Conservation (phyloP, 805 yeast genomes). For the Wickerhamiella musiphila region DNA sequence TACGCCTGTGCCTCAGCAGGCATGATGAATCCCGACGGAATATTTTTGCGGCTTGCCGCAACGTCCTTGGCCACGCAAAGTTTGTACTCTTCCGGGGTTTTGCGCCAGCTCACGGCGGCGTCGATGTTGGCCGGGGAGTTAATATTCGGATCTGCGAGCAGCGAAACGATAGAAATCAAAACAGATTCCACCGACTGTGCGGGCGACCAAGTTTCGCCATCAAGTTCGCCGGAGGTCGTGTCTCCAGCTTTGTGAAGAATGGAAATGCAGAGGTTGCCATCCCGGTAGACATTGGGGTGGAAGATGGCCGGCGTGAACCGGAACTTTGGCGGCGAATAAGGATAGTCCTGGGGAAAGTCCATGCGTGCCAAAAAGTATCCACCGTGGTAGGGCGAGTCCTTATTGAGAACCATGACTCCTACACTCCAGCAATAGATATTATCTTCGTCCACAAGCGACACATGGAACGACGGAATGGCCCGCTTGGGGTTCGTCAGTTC, state of each 20-base stretch:
- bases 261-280: slow-evolving; percentile 84
- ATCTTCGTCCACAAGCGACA: slow-evolving; percentile 34
- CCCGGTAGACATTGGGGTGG: slow-evolving; percentile 90
- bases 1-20: slow-evolving; percentile 49
- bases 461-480: slow-evolving; percentile 56
- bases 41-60: slow-evolving; percentile 49
- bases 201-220: slow-evolving; percentile 71
- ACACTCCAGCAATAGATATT: slow-evolving; percentile 58
- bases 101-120: slow-evolving; percentile 82
- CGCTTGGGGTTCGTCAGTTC: slow-evolving; percentile 87
- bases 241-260: slow-evolving; percentile 87
- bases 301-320: slow-evolving; percentile 83
- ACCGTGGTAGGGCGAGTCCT: slow-evolving; percentile 82
- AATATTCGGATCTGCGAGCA: slow-evolving; percentile 85
- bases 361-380: slow-evolving; percentile 87
- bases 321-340: slow-evolving; percentile 83
- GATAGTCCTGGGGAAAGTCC: slow-evolving; percentile 84
- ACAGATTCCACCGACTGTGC: slow-evolving; percentile 80
- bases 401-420: slow-evolving; percentile 80
- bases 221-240: slow-evolving; percentile 78
- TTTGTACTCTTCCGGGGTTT: slow-evolving; percentile 58
- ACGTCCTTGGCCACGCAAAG: slow-evolving; percentile 66
- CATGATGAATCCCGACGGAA: slow-evolving; percentile 72
- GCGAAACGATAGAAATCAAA: slow-evolving; percentile 72
- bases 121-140: slow-evolving; percentile 92